Base-by-base conservation (phyloP, 2,329 filamentous ascomycete genomes). In the Pyricularia pennisetigena region DNA sequence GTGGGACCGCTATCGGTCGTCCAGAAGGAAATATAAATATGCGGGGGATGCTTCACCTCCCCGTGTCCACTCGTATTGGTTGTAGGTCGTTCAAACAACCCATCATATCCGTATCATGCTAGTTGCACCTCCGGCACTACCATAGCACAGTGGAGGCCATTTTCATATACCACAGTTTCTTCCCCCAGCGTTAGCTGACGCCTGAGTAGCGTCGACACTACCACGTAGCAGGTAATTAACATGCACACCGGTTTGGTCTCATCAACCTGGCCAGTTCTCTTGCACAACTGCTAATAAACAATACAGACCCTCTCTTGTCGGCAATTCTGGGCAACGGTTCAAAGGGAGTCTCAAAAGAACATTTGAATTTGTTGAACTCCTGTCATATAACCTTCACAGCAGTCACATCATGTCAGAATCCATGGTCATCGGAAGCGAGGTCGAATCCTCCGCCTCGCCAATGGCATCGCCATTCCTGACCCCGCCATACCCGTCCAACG, bases 401-500 rank as follows among this genome's bases (percentile, higher is more conserved):
- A 57, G 12, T 20, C 20, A 29, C 29, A 35, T 5, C 9, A 63
- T 59, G 41, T 63, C 66, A 12, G 9, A 23, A 63, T 67, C 66
- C 41, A 10, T 63, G 29, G 49, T 67, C 9, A 49, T 67, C 12
- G 28, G 20, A 35, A 61, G 49, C 28, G 14, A 67, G 49, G 24
- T 28, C 9, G 49, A 23, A 26, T 24, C 29, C 26, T 28, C 65
- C 8, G 26, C 26, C 41, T 59, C 26, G 28, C 29, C 65, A 23
- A 9, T n/a, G 49, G 29, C 54, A 49, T 32, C 29, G 26, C n/a
- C 59, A 30, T 49, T 66, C 66, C n/a, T 68, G 7, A 23, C 62
- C 28, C 57, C 68, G 26, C 67, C 59, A 68, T 35, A 61, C 59
- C 59, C 16, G 61, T 9, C 69, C 29, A 12, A 68, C 61, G 67